Percentiles rank a stretch among this genome's conserved stretches.
Evolutionary conservation across 2,329 filamentous ascomycete genomes (phyloP).

Genomic region (Alternaria sp.): DNA sequence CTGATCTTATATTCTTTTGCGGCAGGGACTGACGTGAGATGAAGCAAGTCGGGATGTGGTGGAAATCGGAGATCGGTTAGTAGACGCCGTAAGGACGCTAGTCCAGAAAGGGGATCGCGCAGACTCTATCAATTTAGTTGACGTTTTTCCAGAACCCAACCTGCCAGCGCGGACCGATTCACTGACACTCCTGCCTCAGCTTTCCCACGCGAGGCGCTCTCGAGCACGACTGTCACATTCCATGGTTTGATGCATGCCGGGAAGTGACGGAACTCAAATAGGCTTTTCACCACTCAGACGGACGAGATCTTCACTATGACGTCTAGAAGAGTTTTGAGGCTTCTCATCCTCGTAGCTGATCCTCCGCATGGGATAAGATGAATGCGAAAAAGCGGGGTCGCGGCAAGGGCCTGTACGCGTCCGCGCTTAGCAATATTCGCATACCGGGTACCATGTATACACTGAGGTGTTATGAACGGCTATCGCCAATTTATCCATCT

Average conservation of each 20-base stretch:
- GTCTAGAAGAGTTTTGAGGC: neutral
- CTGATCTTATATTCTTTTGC: neutral
- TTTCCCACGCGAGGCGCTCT: neutral
- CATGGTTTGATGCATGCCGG: neutral
- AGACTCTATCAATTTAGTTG: neutral
- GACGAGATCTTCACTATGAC: neutral
- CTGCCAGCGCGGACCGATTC: neutral
- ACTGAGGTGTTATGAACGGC: neutral
- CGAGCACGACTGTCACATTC: neutral
- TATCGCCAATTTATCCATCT: neutral
- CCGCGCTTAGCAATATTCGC: neutral
- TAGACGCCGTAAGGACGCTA: neutral
- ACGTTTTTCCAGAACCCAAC: neutral
- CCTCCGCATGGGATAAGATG: constrained; percentile 9
- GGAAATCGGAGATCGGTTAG: neutral
- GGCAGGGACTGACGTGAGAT: neutral
- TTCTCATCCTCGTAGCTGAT: constrained; percentile 9
- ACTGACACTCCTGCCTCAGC: neutral
- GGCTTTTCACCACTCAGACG: neutral
- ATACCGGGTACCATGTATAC: constrained; percentile 1
- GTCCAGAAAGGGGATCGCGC: neutral
- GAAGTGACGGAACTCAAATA: neutral
- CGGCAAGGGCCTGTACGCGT: neutral
- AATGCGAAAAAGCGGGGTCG: constrained; percentile 14
- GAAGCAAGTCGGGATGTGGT: neutral